Evolutionary conservation across 2,329 filamentous ascomycete species (phyloP), one percentile per base, ranked within the genome.

Genomic region (Colletotrichum sp.): DNA sequence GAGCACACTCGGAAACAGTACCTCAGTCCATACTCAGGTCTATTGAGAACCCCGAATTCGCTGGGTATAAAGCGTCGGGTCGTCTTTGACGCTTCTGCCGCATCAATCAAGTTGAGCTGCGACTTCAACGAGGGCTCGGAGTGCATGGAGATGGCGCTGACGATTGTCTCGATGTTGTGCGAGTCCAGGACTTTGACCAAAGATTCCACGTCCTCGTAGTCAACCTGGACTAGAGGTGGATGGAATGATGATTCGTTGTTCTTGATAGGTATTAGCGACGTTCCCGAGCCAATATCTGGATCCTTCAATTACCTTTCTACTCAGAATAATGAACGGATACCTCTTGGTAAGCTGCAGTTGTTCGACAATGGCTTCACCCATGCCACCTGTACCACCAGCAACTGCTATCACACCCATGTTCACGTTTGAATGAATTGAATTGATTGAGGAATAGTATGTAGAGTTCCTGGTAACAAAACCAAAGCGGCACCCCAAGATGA

Each of bases 281-380:
- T n/a, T 14, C 2, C 30, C 32, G 74, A 77, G 5, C 13, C 6
- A 16, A 24, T 24, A 6, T n/a, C 2, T 21, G n/a, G 7, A 10
- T 34, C 18, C 0, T 3, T 14, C 4, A 18, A 24, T 26, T 7
- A 69, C 65, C 28, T 9, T 32, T 6, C 71, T 26, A 12, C 21
- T 36, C 4, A 89, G 76, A 5, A 88, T 79, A 58, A 86, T 78
- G 8, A 88, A 79, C n/a, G 85, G 69, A 71, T 86, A 4, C 1
- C 3, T 82, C 38, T 84, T 83, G 18, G 72, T 79, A 28, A 78
- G 81, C 18, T 75, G 76, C 12, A 89, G 74, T 16, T 81, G 84
- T 18, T 89, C 87, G n/a, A 88, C 84, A 26, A 90, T 82, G 0
- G 86, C 84, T 26, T 82, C 83, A 12, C 87, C 87, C 2, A 89